A percentile compares a stretch with the other conserved stretches of the same genome.
phyloP scores from a whole-genome alignment of 768 basidiomycete species.

The Strobilomyces dryophilus region DNA sequence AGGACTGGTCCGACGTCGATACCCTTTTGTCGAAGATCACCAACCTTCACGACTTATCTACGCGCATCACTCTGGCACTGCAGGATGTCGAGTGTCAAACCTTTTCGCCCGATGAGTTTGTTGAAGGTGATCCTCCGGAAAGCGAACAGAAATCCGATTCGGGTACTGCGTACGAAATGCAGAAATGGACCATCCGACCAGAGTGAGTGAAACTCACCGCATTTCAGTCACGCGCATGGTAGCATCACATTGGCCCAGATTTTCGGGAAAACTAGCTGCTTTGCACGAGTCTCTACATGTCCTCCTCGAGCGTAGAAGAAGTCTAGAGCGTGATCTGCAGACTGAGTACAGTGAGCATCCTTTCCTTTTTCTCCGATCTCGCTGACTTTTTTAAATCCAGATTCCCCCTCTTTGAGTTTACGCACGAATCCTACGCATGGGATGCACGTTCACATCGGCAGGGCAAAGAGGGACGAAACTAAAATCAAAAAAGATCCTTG shows the following conservation, averaged over 20 bases:
- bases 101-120: constrained; percentile 19
- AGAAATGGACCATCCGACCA: constrained; percentile 62
- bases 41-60: constrained; percentile 48
- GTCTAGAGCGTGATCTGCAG: constrained; percentile 55
- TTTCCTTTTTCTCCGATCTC: not conserved
- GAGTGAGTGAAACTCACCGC: constrained; percentile 40
- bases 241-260: constrained; percentile 34
- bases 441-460: constrained; percentile 69
- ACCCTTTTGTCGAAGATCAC: constrained; percentile 49
- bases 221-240: not conserved
- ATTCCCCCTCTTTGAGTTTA: constrained; percentile 67
- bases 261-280: constrained; percentile 47
- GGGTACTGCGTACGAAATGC: constrained; percentile 27
- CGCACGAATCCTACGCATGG: constrained; percentile 66
- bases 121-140: constrained; percentile 17
- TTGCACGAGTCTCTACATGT: constrained; percentile 48
- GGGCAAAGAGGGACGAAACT: constrained; percentile 56
- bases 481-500: constrained; percentile 42
- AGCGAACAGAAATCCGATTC: constrained; percentile 9
- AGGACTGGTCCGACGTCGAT: constrained; percentile 58
- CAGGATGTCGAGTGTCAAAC: constrained; percentile 25
- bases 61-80: constrained; percentile 51
- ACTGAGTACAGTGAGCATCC: constrained; percentile 44
- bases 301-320: constrained; percentile 43
- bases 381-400: constrained; percentile 38